Evolutionary conservation across 2,329 filamentous ascomycete species (phyloP).

Genomic region (Pyrenochaeta sp.): DNA sequence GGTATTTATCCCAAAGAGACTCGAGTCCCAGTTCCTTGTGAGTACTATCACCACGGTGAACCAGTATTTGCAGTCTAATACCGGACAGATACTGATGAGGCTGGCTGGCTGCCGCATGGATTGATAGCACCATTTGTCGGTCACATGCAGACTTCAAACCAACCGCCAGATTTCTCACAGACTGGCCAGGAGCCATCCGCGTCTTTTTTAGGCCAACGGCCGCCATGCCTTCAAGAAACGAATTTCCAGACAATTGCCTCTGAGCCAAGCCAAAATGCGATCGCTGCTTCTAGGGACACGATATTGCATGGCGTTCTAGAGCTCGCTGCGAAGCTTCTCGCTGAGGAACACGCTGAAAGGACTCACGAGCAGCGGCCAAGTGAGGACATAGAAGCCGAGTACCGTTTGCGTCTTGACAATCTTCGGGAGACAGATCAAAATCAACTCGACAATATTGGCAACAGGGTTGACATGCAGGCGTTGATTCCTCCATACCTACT

Average conservation of each 20-base stretch:
- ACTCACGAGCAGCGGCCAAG: neutral
- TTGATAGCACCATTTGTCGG: neutral
- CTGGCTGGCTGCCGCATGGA: neutral
- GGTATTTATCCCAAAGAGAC: constrained; percentile 6
- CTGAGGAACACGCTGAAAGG: neutral
- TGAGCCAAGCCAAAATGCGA: neutral
- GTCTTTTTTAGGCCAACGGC: neutral
- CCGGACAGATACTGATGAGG: constrained; percentile 1
- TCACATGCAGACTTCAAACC: neutral
- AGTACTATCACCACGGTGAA: neutral
- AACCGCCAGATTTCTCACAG: neutral
- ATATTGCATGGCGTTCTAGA: neutral
- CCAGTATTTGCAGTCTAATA: neutral
- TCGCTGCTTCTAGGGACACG: neutral
- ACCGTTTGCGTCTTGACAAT: neutral
- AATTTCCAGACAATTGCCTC: neutral
- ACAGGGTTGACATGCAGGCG: too few relatives aligned
- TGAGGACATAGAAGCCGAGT: constrained; percentile 5
- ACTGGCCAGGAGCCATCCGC: neutral
- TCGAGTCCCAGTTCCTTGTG: constrained; percentile 9
- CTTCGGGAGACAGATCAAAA: neutral
- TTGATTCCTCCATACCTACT: too few relatives aligned
- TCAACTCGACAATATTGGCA: too few relatives aligned
- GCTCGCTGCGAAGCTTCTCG: neutral
- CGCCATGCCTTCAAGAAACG: neutral